A percentile compares a stretch with the other conserved stretches of the same genome.
Conservation (phyloP, 257 asterid species). For the Thymus mandschuricus region DNA sequence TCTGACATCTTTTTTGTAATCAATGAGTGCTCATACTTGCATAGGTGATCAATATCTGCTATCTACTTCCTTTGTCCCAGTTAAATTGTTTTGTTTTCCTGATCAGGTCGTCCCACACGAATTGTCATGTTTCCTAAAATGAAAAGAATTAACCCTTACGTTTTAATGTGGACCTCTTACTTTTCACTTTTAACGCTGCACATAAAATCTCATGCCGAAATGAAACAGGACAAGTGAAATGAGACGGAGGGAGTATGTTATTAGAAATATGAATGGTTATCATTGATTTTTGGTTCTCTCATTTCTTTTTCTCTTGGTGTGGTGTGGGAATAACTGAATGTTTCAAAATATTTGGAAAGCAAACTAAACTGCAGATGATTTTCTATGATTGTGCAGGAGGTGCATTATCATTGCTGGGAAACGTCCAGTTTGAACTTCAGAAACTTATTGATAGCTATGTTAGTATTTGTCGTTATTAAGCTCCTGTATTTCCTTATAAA, state of each 20-base stretch:
- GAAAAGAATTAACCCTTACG: too few species aligned
- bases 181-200: too few species aligned
- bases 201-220: too few species aligned
- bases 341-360: background rate
- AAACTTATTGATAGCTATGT: constrained; percentile 86
- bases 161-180: too few species aligned
- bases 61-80: too few species aligned
- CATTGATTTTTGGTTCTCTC: constrained; percentile 16
- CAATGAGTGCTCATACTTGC: background rate
- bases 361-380: constrained; percentile 18
- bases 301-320: constrained; percentile 3
- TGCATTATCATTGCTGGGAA: constrained; percentile 73
- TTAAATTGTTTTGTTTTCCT: too few species aligned
- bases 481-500: constrained; percentile 7
- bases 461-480: constrained; percentile 45
- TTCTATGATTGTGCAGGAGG: constrained; percentile 60
- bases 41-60: background rate
- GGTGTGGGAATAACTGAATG: constrained; percentile 20
- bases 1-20: background rate
- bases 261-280: background rate
- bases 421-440: constrained; percentile 85
- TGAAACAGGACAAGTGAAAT: too few species aligned
- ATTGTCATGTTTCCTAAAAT: too few species aligned
- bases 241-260: too few species aligned
- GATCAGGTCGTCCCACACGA: too few species aligned